Evolutionary conservation across 2,329 filamentous ascomycete genomes (phyloP).

Genomic region (Helicocarpus griseus): DNA sequence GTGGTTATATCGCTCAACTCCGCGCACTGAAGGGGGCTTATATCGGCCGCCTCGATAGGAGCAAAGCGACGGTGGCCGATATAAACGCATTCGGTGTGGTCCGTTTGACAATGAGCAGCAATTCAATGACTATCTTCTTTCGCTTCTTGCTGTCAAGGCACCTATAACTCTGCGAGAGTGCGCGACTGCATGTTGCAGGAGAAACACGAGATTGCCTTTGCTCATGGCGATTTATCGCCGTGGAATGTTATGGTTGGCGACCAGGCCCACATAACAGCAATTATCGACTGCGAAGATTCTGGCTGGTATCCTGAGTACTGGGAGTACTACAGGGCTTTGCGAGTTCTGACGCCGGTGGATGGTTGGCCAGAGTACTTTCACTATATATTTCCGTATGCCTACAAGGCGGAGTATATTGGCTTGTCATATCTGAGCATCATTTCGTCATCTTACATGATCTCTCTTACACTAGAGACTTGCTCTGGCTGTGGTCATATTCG

Average conservation of each 20-base stretch:
- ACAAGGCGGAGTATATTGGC: background rate
- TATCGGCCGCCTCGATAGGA: background rate
- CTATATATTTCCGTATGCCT: background rate
- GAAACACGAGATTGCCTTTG: background rate
- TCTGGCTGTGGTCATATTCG: too few species aligned
- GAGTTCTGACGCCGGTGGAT: background rate
- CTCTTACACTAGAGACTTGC: background rate
- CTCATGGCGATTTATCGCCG: background rate
- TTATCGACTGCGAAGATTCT: constrained; percentile 1
- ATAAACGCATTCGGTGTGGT: background rate
- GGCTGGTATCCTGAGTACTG: background rate
- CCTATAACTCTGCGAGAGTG: background rate
- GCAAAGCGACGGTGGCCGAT: background rate
- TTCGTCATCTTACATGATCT: background rate
- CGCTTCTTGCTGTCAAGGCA: background rate
- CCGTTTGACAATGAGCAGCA: background rate
- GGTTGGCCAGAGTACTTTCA: background rate
- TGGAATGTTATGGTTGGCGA: background rate
- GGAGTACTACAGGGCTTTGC: constrained; percentile 1
- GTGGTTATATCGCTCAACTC: background rate
- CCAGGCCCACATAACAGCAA: background rate
- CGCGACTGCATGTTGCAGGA: background rate
- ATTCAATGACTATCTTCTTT: background rate
- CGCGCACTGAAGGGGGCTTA: background rate
- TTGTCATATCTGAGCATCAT: background rate